Conservation (phyloP, 2,329 filamentous ascomycete species). For the Cyphellophora europaea region DNA sequence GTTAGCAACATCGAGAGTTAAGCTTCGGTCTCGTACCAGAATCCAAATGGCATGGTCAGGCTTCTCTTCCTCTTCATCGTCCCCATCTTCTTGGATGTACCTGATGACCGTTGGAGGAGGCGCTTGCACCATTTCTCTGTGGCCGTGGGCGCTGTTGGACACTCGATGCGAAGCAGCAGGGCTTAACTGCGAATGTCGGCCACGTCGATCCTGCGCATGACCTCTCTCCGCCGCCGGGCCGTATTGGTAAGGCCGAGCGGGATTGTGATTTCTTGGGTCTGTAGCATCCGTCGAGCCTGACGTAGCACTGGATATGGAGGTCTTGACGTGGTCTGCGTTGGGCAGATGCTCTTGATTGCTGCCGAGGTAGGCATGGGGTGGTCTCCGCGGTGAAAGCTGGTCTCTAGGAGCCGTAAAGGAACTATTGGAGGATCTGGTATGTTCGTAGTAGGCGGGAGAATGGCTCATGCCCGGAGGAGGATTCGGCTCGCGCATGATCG, state of each 20-base stretch:
- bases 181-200: slow-evolving; percentile 5
- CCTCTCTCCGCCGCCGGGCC: slow-evolving; percentile 8
- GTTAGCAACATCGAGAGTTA: not conserved
- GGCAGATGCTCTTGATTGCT: no score
- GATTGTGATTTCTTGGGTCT: slow-evolving; percentile 11
- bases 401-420: slow-evolving; percentile 1
- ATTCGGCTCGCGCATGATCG: not conserved
- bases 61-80: slow-evolving; percentile 20
- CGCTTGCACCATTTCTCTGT: slow-evolving; percentile 6
- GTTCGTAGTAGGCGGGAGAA: slow-evolving; percentile 8
- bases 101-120: slow-evolving; percentile 6
- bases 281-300: slow-evolving; percentile 14
- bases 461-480: slow-evolving; percentile 11
- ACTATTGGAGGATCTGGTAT: slow-evolving; percentile 3
- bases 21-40: slow-evolving; percentile 22
- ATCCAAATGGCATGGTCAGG: slow-evolving; percentile 35
- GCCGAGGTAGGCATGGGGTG: no score
- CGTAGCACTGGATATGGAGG: slow-evolving; percentile 15
- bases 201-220: slow-evolving; percentile 3
- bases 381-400: no score
- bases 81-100: slow-evolving; percentile 17
- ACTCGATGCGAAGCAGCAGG: not conserved
- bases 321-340: slow-evolving; percentile 4
- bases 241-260: slow-evolving; percentile 10
- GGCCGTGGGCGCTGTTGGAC: slow-evolving; percentile 3